phyloP scores from a whole-genome alignment of 2,329 filamentous ascomycete species.

The Ascocoryne sarcoides region DNA sequence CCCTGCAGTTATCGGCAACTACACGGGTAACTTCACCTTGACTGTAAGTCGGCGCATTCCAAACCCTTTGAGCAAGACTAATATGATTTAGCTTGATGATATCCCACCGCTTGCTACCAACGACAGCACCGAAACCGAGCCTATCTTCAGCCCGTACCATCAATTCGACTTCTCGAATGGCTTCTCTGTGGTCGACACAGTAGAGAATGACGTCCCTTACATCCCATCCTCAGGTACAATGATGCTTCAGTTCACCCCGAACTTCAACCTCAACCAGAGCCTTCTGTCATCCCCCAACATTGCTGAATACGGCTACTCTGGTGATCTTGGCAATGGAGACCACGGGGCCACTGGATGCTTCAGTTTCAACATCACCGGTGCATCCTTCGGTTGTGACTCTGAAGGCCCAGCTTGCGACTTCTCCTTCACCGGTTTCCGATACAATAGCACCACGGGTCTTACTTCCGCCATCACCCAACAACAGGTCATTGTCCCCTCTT shows the following conservation, averaged over 20 bases:
- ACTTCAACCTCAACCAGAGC: constrained; percentile 16
- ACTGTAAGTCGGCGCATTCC: constrained; percentile 16
- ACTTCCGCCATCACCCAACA: constrained; percentile 22
- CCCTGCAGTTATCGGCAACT: constrained; percentile 18
- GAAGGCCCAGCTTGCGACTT: constrained; percentile 29
- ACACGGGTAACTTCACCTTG: constrained; percentile 22
- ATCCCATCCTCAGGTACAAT: constrained; percentile 25
- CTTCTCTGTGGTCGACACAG: constrained; percentile 28
- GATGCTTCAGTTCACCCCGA: constrained; percentile 27
- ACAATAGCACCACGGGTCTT: constrained; percentile 14
- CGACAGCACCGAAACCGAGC: constrained; percentile 14
- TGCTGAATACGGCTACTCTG: constrained; percentile 24
- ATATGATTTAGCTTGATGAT: constrained; percentile 24
- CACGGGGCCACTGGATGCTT: constrained; percentile 28
- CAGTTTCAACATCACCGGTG: constrained; percentile 29
- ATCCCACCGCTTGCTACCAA: constrained; percentile 19
- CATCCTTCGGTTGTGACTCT: constrained; percentile 33
- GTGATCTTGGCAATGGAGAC: constrained; percentile 23
- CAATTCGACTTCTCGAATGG: constrained; percentile 31
- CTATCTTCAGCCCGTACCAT: constrained; percentile 28
- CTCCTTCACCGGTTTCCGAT: constrained; percentile 30
- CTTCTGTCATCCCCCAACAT: constrained; percentile 13
- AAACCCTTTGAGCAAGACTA: constrained; percentile 1
- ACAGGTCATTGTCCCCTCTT: constrained; percentile 24
- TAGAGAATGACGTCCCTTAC: constrained; percentile 21